phyloP scores from a whole-genome alignment of 306 rosid species.

The Prunus armeniaca region DNA sequence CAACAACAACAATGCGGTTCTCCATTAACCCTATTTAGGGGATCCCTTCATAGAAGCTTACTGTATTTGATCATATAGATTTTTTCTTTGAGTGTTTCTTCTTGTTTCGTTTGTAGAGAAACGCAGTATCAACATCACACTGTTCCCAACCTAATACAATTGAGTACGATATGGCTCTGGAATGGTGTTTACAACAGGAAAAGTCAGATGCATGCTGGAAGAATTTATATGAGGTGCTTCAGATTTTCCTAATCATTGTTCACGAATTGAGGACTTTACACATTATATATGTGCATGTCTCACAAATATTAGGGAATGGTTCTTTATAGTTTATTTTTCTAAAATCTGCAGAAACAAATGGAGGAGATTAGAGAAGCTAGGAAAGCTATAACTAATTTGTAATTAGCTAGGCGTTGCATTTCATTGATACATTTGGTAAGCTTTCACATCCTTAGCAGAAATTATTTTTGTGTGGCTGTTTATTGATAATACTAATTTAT shows the following conservation, averaged over 20 bases:
- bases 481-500: no score
- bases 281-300: neutral
- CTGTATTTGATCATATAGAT: neutral
- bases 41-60: neutral
- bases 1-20: no score
- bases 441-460: neutral
- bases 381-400: neutral
- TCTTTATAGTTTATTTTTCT: neutral
- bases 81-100: neutral
- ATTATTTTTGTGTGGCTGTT: neutral
- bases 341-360: constrained; percentile 3
- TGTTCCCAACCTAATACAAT: constrained; percentile 55
- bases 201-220: constrained; percentile 40
- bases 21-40: no score
- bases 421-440: neutral
- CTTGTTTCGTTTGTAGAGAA: constrained; percentile 35
- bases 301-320: neutral
- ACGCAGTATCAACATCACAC: constrained; percentile 64
- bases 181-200: constrained; percentile 36
- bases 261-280: neutral
- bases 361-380: neutral
- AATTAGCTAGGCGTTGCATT: neutral
- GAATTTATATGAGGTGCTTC: constrained; percentile 38
- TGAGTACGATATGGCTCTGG: constrained; percentile 43
- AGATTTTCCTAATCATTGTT: neutral